These are phyloP conservation scores for Ambrosia hybrid DNA, from an alignment of 140 eudicot genomes.

Conservation along the genomic window DNA sequence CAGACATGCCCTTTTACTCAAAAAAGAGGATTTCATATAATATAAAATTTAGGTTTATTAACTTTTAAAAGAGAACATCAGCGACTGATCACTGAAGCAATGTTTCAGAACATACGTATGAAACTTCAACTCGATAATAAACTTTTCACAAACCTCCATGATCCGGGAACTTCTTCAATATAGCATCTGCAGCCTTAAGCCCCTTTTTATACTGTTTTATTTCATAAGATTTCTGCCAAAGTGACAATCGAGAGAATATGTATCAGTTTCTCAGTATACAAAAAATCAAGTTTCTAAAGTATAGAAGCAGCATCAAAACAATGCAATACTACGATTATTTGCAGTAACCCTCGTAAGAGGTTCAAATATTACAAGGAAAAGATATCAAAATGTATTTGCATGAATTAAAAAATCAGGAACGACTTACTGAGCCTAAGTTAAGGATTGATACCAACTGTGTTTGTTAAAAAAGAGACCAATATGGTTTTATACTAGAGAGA, in stretches of 20 bases:
- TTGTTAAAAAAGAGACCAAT: not conserved
- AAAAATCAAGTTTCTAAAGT: slow-evolving; percentile 12
- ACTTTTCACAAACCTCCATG: slow-evolving; percentile 93
- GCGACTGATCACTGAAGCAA: not conserved
- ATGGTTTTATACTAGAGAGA: slow-evolving; percentile 13
- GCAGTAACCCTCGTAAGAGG: slow-evolving; percentile 1
- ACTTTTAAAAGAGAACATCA: not conserved
- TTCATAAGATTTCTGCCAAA: slow-evolving; percentile 92
- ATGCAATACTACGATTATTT: not conserved
- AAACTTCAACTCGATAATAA: not conserved
- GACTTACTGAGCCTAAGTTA: slow-evolving; percentile 6
- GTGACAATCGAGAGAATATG: slow-evolving; percentile 15
- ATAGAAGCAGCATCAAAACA: slow-evolving; percentile 23
- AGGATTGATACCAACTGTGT: not conserved
- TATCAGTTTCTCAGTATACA: slow-evolving; percentile 13
- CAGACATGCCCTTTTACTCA: no score
- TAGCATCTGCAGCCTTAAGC: slow-evolving; percentile 94
- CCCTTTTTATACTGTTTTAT: slow-evolving; percentile 98
- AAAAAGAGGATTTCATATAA: no score
- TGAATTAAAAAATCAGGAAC: slow-evolving; percentile 8
- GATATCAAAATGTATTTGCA: not conserved
- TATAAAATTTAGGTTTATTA: no score
- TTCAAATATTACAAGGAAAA: slow-evolving; percentile 1
- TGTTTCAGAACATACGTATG: not conserved
- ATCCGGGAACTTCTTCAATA: slow-evolving; percentile 89